Evolutionary conservation across 1,284 basidiomycete genomes (phyloP).

Genomic region (Apiotrichum mycotoxinovorans): DNA sequence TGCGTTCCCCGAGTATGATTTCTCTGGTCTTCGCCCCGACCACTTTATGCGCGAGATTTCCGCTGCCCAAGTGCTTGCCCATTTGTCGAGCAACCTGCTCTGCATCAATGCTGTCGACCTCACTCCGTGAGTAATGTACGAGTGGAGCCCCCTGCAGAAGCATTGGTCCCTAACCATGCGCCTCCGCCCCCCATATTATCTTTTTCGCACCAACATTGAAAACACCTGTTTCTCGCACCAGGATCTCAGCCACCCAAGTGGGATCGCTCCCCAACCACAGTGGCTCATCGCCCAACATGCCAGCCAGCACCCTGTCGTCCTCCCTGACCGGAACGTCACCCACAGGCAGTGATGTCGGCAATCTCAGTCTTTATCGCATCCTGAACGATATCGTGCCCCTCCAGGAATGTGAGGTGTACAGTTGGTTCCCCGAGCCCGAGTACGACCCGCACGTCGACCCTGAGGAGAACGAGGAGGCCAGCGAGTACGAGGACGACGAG

Average conservation of each 20-base stretch:
- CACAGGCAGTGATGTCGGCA: conserved; percentile 13
- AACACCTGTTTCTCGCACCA: neutral
- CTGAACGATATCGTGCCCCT: conserved; percentile 88
- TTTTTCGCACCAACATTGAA: conserved; percentile 4
- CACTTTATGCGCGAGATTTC: conserved; percentile 83
- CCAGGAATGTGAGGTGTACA: conserved; percentile 90
- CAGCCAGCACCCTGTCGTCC: neutral
- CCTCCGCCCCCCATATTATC: neutral
- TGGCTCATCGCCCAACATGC: neutral
- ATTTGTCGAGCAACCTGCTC: conserved; percentile 32
- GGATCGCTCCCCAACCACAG: conserved; percentile 4
- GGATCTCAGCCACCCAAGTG: conserved; percentile 1
- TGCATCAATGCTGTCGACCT: conserved; percentile 24
- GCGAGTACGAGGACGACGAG: conserved; percentile 38
- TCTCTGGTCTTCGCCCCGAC: conserved; percentile 83
- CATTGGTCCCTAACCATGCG: conserved; percentile 5
- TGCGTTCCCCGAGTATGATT: conserved; percentile 97
- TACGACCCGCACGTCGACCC: conserved; percentile 89
- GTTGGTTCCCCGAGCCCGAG: conserved; percentile 89
- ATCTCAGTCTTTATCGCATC: conserved; percentile 63
- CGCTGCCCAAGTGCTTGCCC: conserved; percentile 52
- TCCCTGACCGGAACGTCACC: conserved; percentile 13
- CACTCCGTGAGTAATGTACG: conserved; percentile 24
- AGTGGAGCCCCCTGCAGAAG: conserved; percentile 9
- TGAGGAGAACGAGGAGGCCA: conserved; percentile 62